Percentiles rank a stretch among this genome's conserved stretches.
phyloP scores from a whole-genome alignment of 768 basidiomycete genomes.

The Crucibulum laeve region DNA sequence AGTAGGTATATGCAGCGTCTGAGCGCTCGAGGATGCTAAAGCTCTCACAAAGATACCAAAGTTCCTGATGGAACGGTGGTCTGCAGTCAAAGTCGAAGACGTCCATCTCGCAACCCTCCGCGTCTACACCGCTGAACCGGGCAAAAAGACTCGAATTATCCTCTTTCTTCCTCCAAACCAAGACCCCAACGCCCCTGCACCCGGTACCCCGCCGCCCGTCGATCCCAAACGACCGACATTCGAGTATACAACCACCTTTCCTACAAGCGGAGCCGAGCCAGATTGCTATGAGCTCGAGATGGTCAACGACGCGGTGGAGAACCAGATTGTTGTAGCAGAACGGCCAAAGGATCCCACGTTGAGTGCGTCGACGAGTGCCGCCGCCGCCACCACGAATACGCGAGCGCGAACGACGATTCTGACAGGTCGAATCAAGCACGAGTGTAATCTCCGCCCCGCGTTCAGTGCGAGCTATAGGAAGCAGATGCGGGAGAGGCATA shows the following conservation, averaged over 20 bases:
- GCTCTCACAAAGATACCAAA: conserved; percentile 93
- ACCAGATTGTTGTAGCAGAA: conserved; percentile 83
- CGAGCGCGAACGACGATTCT: conserved; percentile 75
- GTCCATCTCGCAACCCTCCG: conserved; percentile 82
- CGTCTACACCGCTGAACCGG: conserved; percentile 57
- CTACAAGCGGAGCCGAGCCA: conserved; percentile 34
- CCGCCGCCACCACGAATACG: conserved; percentile 40
- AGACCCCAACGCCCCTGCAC: conserved; percentile 29
- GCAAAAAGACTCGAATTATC: conserved; percentile 55
- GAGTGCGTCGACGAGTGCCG: conserved; percentile 26
- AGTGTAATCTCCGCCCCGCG: conserved; percentile 67
- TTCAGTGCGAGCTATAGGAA: conserved; percentile 65
- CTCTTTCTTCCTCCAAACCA: conserved; percentile 62
- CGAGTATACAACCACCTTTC: conserved; percentile 24
- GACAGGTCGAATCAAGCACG: conserved; percentile 78
- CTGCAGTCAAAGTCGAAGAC: conserved; percentile 67
- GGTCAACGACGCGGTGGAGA: conserved; percentile 80
- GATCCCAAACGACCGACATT: conserved; percentile 34
- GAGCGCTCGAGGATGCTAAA: too few species aligned
- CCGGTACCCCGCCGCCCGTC: conserved; percentile 12
- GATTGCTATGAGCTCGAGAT: conserved; percentile 87
- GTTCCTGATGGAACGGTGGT: conserved; percentile 84
- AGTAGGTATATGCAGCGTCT: too few species aligned
- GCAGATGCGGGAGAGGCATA: conserved; percentile 67
- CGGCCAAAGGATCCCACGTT: conserved; percentile 63